Base-by-base conservation (phyloP, 176 grass and related monocot genomes). In the Paspalum vaginatum region DNA sequence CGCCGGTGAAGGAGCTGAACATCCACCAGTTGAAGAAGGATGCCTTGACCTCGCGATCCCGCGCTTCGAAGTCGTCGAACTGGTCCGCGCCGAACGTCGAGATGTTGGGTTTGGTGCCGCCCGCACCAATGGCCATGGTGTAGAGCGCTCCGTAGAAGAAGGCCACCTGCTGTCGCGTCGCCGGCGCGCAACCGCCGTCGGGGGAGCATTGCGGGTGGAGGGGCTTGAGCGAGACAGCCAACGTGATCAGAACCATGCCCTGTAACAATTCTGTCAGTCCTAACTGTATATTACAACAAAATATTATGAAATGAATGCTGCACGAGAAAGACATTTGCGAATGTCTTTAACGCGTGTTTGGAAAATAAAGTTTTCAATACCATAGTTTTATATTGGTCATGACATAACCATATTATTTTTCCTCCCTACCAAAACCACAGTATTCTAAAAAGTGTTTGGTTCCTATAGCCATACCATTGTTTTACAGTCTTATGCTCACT, bases 11-110 rank as follows among this genome's bases (percentile, higher is more conserved):
- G 32, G 89, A 87, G 68, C 93, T 89, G 78, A 95, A 92, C 74
- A 95, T 85, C 93, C 93, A 95, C 93, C 93, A 95, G 83, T 95
- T 95, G 87, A 95, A 95, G 77, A 95, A 95, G 27, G 93, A 88
- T 16, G 52, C 41, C 86, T 96, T 92, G 3, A 77, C 47, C 50
- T 38, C 47, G 61, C 82, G 49, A 75, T 92, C 93, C 26, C 72
- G 62, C 0, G 51, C 14, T 60, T 96, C 79, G 6, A 84, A 88
- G 82, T 96, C 93, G 55, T 96, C 93, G 68, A 96, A 95, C 68
- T 95, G 93, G 59, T 95, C 93, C 4, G 93, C 93, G 48, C 93
- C 93, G 41, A 96, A 90, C 7, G 93, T 96, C 10, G 93, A 96
- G 73, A 96, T 96, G 79, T 96, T 96, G 22, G 93, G 93, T 74